Evolutionary conservation across 768 basidiomycete species (phyloP), one percentile per base, ranked within the genome.

Genomic region (Pulveroboletus sp.): DNA sequence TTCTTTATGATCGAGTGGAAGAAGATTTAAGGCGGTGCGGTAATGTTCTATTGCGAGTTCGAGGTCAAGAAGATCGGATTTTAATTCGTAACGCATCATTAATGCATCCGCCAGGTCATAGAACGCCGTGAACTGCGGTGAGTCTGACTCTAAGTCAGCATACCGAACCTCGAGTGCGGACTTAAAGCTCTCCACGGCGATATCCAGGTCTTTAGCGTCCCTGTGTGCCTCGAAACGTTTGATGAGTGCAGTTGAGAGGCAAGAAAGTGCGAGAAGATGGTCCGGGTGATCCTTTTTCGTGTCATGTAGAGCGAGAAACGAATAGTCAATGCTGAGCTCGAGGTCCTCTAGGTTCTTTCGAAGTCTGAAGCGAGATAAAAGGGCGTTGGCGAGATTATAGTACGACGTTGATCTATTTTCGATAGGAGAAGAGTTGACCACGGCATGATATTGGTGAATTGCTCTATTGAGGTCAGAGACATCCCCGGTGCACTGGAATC

Each of bases 301-400:
- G 2, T 32, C 40, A 19, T 54, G 47, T 12, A 65, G 38, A 19
- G 65, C 63, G 24, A 45, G 32, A 1, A 37, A 42, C 5, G 63
- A 60, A 29, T 56, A 54, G 34, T 61, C 45, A 3, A 67, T 63
- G 31, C 56, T 61, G 26, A 56, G 49, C 11, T 57, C 55, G 13
- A 66, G 49, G 43, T 67, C 65, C 6, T 51, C 37, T n/a, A 26
- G 37, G n/a, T 57, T 34, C 6, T 46, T 51, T 43, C 50, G 41
- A 6, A 61, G 9, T 42, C 63, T 65, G 53, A 58, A 65, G 24
- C 66, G 65, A 32, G 59, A 63, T 17, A 68, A 47, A 37, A 68
- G 40, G 22, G 65, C 64, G 34, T 64, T 65, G 38, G 63, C 66
- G 26, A 67, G 66, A 45, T 63, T 66, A 43, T 65, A 65, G 39